Base-by-base conservation (phyloP, 2,329 filamentous ascomycete species). In the Aspergillus uvarum region DNA sequence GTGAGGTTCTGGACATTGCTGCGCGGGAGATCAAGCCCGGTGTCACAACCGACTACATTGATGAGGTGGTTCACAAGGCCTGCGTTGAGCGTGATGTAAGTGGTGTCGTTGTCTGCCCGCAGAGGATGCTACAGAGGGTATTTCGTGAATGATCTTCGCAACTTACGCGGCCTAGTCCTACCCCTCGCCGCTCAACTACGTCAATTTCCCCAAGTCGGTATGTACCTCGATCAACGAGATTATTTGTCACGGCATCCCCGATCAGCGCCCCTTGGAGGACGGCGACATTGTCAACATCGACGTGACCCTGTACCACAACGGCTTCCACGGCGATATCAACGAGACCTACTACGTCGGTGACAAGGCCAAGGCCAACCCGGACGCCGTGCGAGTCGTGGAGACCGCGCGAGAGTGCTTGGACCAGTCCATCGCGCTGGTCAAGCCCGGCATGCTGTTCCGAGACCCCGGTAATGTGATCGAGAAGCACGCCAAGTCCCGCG, bases 321-420 rank as follows among this genome's bases (percentile, higher is more conserved):
- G 95, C 56, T 98, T 94, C 80, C 95, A 99, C 74, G 92, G 92
- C 58, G 95, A 99, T 75, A 82, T 99, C 58, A 99, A 99, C 80
- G 95, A 99, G 81, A 99, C 95, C 12, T 99, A 98, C 80, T 99
- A 99, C 75, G 90, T 99, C 51, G 95, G 95, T 59, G 90, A 96
- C 68, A 92, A 90, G 72, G 91, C 95, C 47, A 85, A 86, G 70
- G 87, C 90, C 8, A 89, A 98, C 70, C 87, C 92, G 0, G 93
- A 98, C 67, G 86, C 90, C 3, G 92, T 98, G 31, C 87, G 93
- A 32, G 91, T 99, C 0, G 91, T 96, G 1, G 95, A 99, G 79
- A 87, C 93, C 5, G 87, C 95, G 19, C 86, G 95, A 68, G 90
- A 96, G 76, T 96, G 90, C 72, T 80, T 99, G 47, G 89, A 96